These are phyloP conservation scores for Galerina marginata DNA, from an alignment of 768 basidiomycete species.

Conservation along the genomic window DNA sequence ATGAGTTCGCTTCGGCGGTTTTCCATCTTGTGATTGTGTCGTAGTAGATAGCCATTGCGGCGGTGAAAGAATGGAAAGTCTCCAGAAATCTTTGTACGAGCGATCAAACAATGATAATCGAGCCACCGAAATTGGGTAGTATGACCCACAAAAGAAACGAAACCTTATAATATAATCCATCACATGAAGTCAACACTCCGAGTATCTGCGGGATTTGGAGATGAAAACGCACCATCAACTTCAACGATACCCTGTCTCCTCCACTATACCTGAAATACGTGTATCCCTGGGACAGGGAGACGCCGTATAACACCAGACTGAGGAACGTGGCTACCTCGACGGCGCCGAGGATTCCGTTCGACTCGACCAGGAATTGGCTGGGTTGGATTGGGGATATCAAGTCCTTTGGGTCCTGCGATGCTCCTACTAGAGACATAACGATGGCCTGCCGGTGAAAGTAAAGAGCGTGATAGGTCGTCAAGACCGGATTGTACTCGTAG, in stretches of 20 bases:
- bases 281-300: constrained; percentile 21
- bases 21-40: constrained; percentile 20
- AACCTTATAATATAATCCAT: not conserved
- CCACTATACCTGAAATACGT: constrained; percentile 12
- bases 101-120: too few relatives aligned
- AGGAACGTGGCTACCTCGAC: constrained; percentile 22
- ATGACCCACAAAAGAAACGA: not conserved
- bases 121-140: not conserved
- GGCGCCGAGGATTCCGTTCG: constrained; percentile 17
- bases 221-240: constrained; percentile 16
- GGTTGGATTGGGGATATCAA: constrained; percentile 5
- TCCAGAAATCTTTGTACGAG: constrained; percentile 12
- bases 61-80: constrained; percentile 18
- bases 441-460: not conserved
- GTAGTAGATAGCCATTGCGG: constrained; percentile 18
- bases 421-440: not conserved
- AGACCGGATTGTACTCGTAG: not conserved
- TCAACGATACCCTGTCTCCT: constrained; percentile 10
- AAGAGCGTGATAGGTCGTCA: not conserved
- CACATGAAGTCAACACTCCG: not conserved
- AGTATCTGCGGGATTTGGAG: not conserved
- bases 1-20: constrained; percentile 18
- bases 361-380: constrained; percentile 9
- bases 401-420: not conserved
- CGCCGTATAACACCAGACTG: constrained; percentile 16